Evolutionary conservation across 1,284 basidiomycete species (phyloP).

Genomic region (Moesziomyces parantarcticus): DNA sequence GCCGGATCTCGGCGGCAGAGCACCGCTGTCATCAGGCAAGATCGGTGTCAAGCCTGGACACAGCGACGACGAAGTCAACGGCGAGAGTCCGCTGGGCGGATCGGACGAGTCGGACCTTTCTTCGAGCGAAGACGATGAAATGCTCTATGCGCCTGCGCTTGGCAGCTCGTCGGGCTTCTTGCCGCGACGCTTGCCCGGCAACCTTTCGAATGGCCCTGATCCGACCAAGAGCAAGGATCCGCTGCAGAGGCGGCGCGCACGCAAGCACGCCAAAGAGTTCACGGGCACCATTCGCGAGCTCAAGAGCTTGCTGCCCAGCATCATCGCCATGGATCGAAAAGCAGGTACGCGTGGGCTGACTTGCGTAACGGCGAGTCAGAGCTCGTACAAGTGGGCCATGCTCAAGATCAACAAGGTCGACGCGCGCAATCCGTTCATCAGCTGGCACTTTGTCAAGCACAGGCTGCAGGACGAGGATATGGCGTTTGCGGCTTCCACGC

Average conservation of each 20-base stretch:
- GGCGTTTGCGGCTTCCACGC: conserved; percentile 42
- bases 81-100: conserved; percentile 22
- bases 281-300: conserved; percentile 57
- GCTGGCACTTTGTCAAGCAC: conserved; percentile 56
- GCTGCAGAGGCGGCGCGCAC: conserved; percentile 9
- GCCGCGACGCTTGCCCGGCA: conserved; percentile 44
- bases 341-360: conserved; percentile 21
- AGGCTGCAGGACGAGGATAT: conserved; percentile 58
- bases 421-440: conserved; percentile 63
- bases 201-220: conserved; percentile 37
- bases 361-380: conserved; percentile 24
- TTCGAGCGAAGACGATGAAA: conserved; percentile 43
- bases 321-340: conserved; percentile 51
- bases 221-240: conserved; percentile 25
- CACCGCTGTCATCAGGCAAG: conserved; percentile 6
- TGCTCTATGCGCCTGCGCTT: conserved; percentile 28
- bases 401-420: conserved; percentile 52
- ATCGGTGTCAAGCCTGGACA: conserved; percentile 19
- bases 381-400: conserved; percentile 45
- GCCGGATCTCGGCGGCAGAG: conserved; percentile 4
- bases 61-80: conserved; percentile 29
- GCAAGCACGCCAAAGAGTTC: conserved; percentile 49
- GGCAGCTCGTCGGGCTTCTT: conserved; percentile 43
- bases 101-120: conserved; percentile 38
- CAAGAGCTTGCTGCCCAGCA: conserved; percentile 55